Conservation (phyloP, 129 eudicot species). For the Escallonia herrerae region DNA sequence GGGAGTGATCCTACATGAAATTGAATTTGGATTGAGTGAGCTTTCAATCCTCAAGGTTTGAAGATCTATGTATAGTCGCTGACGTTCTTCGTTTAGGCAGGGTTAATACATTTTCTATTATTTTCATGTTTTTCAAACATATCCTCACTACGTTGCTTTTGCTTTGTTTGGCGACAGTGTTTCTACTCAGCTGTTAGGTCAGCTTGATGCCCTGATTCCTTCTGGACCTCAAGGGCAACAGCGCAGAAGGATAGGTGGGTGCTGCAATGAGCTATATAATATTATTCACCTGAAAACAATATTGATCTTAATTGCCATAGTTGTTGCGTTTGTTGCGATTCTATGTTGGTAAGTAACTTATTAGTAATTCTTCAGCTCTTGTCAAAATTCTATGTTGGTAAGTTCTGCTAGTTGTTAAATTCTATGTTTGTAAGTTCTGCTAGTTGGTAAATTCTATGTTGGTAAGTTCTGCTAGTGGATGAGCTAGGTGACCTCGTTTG, state of each 20-base stretch:
- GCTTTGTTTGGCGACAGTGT: constrained; percentile 47
- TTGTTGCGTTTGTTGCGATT: too few species aligned
- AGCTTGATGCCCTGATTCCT: constrained; percentile 66
- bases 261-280: neutral
- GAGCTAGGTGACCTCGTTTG: too few species aligned
- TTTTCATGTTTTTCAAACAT: neutral
- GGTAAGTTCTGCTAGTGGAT: too few species aligned
- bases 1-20: too few species aligned
- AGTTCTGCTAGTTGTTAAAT: too few species aligned
- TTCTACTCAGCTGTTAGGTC: constrained; percentile 53
- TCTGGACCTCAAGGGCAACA: constrained; percentile 84
- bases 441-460: too few species aligned
- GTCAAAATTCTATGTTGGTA: too few species aligned
- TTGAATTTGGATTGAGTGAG: too few species aligned
- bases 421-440: too few species aligned
- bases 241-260: constrained; percentile 76
- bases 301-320: too few species aligned
- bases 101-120: neutral
- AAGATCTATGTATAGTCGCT: neutral
- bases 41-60: neutral
- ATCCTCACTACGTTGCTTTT: neutral
- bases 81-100: neutral
- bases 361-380: too few species aligned
- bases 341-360: too few species aligned
- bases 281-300: neutral